Evolutionary conservation across 768 basidiomycete genomes (phyloP).

Genomic region (Suillus paluster): DNA sequence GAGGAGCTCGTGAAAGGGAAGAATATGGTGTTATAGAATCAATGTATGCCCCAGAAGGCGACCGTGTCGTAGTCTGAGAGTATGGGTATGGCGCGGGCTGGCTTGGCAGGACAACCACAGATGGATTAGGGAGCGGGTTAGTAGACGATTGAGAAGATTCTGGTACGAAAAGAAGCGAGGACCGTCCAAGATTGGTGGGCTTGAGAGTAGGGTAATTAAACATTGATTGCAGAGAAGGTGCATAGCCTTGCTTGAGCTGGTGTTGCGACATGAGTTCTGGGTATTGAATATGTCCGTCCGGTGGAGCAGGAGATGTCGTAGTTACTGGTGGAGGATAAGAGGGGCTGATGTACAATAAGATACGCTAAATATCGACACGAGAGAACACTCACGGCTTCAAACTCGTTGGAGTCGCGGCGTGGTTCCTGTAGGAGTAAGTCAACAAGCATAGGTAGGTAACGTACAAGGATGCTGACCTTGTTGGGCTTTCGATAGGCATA

Average conservation of each 20-base stretch:
- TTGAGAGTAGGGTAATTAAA: constrained; percentile 47
- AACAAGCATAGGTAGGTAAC: constrained; percentile 36
- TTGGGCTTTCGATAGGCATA: constrained; percentile 72
- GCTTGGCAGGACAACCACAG: constrained; percentile 29
- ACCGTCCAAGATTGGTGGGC: constrained; percentile 38
- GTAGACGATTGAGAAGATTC: constrained; percentile 30
- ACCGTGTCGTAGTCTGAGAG: constrained; percentile 13
- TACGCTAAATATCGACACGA: constrained; percentile 4
- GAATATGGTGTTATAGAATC: constrained; percentile 18
- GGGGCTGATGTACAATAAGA: constrained; percentile 23
- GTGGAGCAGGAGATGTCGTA: constrained; percentile 67
- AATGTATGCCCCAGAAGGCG: constrained; percentile 3
- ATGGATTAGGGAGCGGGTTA: constrained; percentile 35
- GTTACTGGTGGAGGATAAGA: constrained; percentile 64
- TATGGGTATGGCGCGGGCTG: constrained; percentile 20
- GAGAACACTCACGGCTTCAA: constrained; percentile 40
- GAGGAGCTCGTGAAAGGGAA: constrained; percentile 30
- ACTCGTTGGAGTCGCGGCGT: constrained; percentile 32
- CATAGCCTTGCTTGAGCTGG: constrained; percentile 78
- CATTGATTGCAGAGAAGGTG: constrained; percentile 79
- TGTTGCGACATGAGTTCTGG: constrained; percentile 81
- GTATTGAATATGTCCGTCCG: constrained; percentile 54
- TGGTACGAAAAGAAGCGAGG: constrained; percentile 52
- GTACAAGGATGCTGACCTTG: constrained; percentile 52
- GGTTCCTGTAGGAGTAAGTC: constrained; percentile 26